Percentiles rank a stretch among this genome's conserved stretches.
phyloP scores from a whole-genome alignment of 2,329 filamentous ascomycete genomes.

The Fusarium tupiense region DNA sequence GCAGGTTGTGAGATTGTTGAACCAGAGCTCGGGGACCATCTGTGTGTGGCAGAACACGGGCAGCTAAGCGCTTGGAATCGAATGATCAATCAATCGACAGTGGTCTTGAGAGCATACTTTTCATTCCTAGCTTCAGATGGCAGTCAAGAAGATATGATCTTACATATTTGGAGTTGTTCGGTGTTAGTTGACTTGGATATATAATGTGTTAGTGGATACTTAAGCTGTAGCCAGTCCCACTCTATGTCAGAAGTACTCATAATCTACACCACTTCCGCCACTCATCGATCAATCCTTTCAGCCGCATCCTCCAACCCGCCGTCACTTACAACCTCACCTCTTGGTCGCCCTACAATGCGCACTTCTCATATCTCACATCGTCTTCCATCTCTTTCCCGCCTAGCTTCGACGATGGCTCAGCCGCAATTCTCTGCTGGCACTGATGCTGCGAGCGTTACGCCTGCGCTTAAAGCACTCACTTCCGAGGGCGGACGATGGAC shows the following conservation, averaged over 20 bases:
- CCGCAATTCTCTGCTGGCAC: slow-evolving; percentile 58
- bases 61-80: not conserved
- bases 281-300: slow-evolving; percentile 21
- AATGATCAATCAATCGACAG: not conserved
- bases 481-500: slow-evolving; percentile 59
- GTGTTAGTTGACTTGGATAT: not conserved
- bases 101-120: no score
- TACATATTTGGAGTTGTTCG: not conserved
- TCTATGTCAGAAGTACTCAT: slow-evolving; percentile 1
- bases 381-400: slow-evolving; percentile 14
- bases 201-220: slow-evolving; percentile 19
- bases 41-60: not conserved
- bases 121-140: not conserved
- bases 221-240: not conserved
- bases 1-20: not conserved
- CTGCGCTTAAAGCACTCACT: slow-evolving; percentile 51
- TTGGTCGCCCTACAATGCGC: slow-evolving; percentile 22
- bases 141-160: not conserved
- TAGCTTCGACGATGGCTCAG: slow-evolving; percentile 41
- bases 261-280: slow-evolving; percentile 20
- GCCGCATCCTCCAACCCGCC: not conserved
- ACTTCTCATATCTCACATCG: slow-evolving; percentile 5
- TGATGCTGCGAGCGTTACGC: slow-evolving; percentile 51
- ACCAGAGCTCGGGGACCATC: not conserved
- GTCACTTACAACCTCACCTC: slow-evolving; percentile 1